Evolutionary conservation across 2,329 filamentous ascomycete species (phyloP), one percentile per base, ranked within the genome.

Genomic region (Hypoxylon sp.): DNA sequence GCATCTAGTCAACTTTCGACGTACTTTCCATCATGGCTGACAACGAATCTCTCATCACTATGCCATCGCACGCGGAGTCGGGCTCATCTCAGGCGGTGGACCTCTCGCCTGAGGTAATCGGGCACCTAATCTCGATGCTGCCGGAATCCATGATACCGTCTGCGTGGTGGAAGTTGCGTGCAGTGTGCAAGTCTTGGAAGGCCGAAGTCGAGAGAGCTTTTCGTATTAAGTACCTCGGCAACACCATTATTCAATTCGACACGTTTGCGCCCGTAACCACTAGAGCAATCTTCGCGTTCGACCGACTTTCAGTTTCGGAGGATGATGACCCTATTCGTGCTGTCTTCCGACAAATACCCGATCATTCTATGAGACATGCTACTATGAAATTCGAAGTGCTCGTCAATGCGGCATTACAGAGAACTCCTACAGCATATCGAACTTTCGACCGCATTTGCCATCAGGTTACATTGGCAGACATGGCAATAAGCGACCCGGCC

Each of bases 111-210:
- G 17, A 38, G 32, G 2, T 53, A 2, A 23, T 38, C 32, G 23
- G 10, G 5, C 2, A 10, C 11, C 9, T 53, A 11, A 13, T 53
- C 3, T 5, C 23, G 28, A n/a, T n/a, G 11, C 2, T 38, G 50
- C 50, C 50, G 6, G 50, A 53, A 23, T 53, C 41, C 32, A 38
- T 53, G 32, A 21, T 48, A 9, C 38, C 49, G 1, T 36, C 30
- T 14, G 14, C 36, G 1, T 61, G 58, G 58, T 48, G 30, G 3
- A 25, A 13, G 3, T 53, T 61, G 6, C 58, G 58, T 2, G 21
- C 2, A 1, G 38, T 61, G 3, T 55, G 30, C 41, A 36, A 46
- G 32, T 9, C 1, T 2, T 61, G 58, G 58, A 61, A 61, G 28
- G 30, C 19, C 11, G 58, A 61, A 13, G 28, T 21, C 5, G 58